A percentile compares a stretch with the other conserved stretches of the same genome.
These are phyloP conservation scores for Mycena capillaripes DNA, from an alignment of 768 basidiomycete species.

Conservation along the genomic window DNA sequence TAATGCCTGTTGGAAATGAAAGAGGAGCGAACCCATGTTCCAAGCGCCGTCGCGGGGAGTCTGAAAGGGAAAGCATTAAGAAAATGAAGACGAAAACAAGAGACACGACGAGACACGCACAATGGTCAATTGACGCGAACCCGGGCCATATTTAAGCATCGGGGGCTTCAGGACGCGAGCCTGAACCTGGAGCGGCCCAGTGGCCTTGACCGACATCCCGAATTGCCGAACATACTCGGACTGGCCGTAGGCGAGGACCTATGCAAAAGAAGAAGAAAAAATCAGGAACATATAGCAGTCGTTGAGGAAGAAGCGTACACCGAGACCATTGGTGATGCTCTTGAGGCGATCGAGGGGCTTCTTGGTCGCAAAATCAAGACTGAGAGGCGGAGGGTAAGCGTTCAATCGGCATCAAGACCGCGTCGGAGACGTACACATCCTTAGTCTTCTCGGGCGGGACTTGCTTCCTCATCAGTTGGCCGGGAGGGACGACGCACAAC, in stretches of 20 bases:
- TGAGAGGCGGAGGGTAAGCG: no score
- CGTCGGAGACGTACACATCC: constrained; percentile 51
- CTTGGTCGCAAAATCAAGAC: constrained; percentile 77
- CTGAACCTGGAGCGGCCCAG: constrained; percentile 65
- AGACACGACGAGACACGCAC: constrained; percentile 52
- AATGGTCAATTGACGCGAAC: constrained; percentile 68
- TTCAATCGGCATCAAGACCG: no score
- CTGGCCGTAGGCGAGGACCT: constrained; percentile 79
- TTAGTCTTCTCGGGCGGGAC: constrained; percentile 78
- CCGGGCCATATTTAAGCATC: constrained; percentile 73
- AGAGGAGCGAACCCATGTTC: no score
- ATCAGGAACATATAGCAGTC: background rate
- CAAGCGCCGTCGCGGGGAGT: constrained; percentile 70
- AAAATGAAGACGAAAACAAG: constrained; percentile 26
- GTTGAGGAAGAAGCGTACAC: constrained; percentile 49
- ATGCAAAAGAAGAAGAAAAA: no score
- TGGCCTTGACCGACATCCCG: constrained; percentile 72
- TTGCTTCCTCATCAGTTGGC: constrained; percentile 79
- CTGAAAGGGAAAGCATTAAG: no score
- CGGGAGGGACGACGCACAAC: constrained; percentile 70
- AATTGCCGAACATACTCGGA: constrained; percentile 84
- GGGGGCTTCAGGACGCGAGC: constrained; percentile 79
- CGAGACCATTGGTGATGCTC: constrained; percentile 68
- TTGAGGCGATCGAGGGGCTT: constrained; percentile 68
- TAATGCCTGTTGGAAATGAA: no score